A percentile compares a stretch with the other conserved stretches of the same genome.
These are phyloP conservation scores for Podospora appendiculata DNA, from an alignment of 495 filamentous ascomycete genomes.

Conservation along the genomic window DNA sequence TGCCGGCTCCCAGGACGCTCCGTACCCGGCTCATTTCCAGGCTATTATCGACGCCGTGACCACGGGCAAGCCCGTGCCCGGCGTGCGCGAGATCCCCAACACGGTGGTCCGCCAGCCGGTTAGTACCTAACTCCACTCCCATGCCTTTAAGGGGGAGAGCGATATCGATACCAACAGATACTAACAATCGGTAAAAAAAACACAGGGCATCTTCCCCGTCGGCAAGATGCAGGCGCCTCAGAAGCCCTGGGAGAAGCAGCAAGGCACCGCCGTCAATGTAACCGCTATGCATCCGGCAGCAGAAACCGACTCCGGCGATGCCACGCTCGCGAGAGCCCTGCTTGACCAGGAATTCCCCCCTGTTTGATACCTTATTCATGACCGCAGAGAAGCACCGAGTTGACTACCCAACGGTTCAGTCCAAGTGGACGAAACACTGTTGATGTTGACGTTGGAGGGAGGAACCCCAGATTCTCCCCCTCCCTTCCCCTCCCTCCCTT, in stretches of 20 bases:
- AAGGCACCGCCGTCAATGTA: background rate
- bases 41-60: conserved; percentile 86
- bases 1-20: conserved; percentile 34
- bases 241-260: conserved; percentile 30
- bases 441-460: too few species aligned
- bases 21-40: conserved; percentile 81
- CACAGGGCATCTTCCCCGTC: conserved; percentile 21
- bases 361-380: background rate
- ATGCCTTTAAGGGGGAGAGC: background rate
- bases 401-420: too few species aligned
- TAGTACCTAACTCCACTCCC: conserved; percentile 4
- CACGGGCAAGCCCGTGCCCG: conserved; percentile 74
- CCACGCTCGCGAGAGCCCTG: too few species aligned
- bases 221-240: conserved; percentile 25
- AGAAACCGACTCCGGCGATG: background rate
- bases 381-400: background rate
- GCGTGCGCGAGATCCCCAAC: conserved; percentile 83
- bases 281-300: background rate
- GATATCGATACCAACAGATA: too few species aligned
- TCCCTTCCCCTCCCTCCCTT: too few species aligned
- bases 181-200: background rate
- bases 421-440: too few species aligned
- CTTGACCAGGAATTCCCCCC: conserved; percentile 21
- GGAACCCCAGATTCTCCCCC: too few species aligned
- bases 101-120: conserved; percentile 58